Evolutionary conservation across 2,329 filamentous ascomycete genomes (phyloP).

Genomic region (Aureobasidium sp.): DNA sequence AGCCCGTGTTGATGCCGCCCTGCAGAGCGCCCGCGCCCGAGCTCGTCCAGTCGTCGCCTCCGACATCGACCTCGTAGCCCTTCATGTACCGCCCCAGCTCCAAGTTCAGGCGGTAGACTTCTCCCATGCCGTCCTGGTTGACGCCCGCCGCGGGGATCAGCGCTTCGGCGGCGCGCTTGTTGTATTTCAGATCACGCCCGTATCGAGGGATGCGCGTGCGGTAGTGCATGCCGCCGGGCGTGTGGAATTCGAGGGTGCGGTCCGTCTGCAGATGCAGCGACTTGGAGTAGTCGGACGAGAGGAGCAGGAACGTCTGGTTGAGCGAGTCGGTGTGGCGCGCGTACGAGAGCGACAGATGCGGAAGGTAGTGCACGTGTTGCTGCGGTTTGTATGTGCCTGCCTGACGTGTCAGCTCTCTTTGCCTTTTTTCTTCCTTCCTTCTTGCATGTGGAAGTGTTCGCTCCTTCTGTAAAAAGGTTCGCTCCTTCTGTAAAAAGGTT

Average conservation of each 20-base stretch:
- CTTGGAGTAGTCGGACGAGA: constrained; percentile 89
- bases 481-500: too few species aligned
- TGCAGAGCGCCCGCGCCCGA: constrained; percentile 69
- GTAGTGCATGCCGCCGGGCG: constrained; percentile 79
- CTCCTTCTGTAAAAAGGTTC: too few species aligned
- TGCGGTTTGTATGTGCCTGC: constrained; percentile 65
- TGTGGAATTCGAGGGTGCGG: constrained; percentile 87
- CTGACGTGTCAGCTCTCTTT: background rate
- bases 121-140: constrained; percentile 76
- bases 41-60: constrained; percentile 65
- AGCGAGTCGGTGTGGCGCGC: constrained; percentile 84
- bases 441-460: background rate
- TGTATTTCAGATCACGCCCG: constrained; percentile 82
- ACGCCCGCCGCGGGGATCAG: constrained; percentile 82
- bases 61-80: constrained; percentile 85
- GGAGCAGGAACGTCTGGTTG: constrained; percentile 83
- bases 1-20: constrained; percentile 76
- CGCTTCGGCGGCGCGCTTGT: constrained; percentile 73
- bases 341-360: constrained; percentile 89
- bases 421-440: background rate
- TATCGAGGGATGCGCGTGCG: constrained; percentile 85
- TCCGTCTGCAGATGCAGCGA: constrained; percentile 90
- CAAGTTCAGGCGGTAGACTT: constrained; percentile 87
- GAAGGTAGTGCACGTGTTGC: constrained; percentile 92
- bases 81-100: constrained; percentile 92